Conservation (phyloP, 2,329 filamentous ascomycete genomes). For the Talaromyces sp. region DNA sequence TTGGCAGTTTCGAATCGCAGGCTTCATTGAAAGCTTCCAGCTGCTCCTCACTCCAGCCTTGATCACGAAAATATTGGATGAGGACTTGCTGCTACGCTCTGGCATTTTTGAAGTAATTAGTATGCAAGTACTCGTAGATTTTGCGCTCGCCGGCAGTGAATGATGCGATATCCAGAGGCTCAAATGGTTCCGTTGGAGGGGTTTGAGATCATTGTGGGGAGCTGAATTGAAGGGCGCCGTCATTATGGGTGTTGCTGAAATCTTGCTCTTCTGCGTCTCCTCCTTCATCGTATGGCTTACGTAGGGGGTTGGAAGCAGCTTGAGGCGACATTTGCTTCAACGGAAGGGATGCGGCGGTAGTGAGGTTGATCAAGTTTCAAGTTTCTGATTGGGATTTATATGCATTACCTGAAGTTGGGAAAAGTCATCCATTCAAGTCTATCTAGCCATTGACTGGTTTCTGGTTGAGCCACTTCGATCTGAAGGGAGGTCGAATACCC, state of each 20-base stretch:
- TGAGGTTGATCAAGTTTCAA: not conserved
- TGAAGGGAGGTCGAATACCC: not conserved
- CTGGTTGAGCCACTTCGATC: not conserved
- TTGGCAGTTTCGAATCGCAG: not conserved
- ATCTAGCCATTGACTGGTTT: not conserved
- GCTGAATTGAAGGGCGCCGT: not conserved
- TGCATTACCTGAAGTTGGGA: not conserved
- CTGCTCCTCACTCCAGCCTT: not conserved
- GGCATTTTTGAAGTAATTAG: constrained; percentile 2
- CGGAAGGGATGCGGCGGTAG: not conserved
- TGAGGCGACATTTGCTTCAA: not conserved
- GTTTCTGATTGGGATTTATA: not conserved
- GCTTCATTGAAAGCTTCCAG: constrained; percentile 3
- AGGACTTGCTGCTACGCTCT: not conserved
- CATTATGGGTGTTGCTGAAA: not conserved
- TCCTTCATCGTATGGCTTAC: not conserved
- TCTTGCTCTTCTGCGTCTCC: not conserved
- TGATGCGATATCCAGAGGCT: not conserved
- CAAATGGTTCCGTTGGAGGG: not conserved
- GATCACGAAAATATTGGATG: not conserved
- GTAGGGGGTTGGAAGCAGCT: not conserved
- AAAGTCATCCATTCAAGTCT: not conserved
- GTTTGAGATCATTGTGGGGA: not conserved
- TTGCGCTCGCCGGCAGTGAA: not conserved
- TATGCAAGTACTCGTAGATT: constrained; percentile 2